Evolutionary conservation across 192 early-diverging fungal species (phyloP), one percentile per base, ranked within the genome.

Genomic region (Entrophospora sp.): DNA sequence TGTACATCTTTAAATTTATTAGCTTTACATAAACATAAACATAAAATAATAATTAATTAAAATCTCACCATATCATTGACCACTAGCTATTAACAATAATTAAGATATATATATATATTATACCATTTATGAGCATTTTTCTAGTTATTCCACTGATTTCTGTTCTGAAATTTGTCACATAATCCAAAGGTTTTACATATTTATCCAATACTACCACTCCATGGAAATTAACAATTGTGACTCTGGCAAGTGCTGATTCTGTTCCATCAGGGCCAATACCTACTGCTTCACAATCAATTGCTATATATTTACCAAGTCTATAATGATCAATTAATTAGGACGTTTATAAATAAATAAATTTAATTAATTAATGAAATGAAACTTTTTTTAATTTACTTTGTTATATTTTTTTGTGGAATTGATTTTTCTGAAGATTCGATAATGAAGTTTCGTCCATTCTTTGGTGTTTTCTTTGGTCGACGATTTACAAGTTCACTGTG

Each of bases 281-380:
- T 25, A 99, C 95, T 95, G 97, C 98, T 77, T 99, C 97, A 75
- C 97, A 99, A 84, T 99, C 97, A 9, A 99, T 91, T 8, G 88
- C 94, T 4, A 99, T 66, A 71, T 85, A 98, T 69, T 92, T 94
- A 42, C 97, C 97, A 69, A 73, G 70, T 62, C 71, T 72, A 52
- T 35, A 31, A 31, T 48, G 18, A 34, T 34, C 10, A 37, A 12
- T 36, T 24, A 57, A 52, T 14, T 30, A 9, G 0, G 12, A n/a
- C n/a, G n/a, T n/a, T n/a, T n/a, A n/a, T 52, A 16, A n/a, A 7
- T 18, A 5, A 28, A 13, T 28, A 1, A 12, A 13, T 22, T 14
- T 51, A 9, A 12, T 27, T 27, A 51, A 30, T 27, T 13, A 51
- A 30, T 27, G 1, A 27, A 30, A 28, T 30, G 2, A 18, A 18